Evolutionary conservation across 495 filamentous ascomycete species (phyloP).

Genomic region (Talaromyces adpressus): DNA sequence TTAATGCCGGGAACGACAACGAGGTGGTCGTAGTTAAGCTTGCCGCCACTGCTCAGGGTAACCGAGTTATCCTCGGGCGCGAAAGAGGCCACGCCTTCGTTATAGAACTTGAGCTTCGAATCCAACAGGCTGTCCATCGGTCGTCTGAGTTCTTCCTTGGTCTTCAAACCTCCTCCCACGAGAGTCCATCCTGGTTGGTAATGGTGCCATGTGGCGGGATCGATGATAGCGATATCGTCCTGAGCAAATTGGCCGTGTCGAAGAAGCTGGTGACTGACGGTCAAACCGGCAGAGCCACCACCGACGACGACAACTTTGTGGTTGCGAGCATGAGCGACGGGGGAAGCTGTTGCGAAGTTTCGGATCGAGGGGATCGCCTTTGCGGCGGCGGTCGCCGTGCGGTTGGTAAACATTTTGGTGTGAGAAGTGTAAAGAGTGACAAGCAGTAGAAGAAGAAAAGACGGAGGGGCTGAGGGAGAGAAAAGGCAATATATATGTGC

Average conservation of each 20-base stretch:
- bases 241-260: constrained; percentile 44
- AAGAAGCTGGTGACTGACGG: constrained; percentile 58
- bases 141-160: constrained; percentile 43
- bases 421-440: neutral
- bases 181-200: constrained; percentile 70
- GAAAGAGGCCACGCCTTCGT: constrained; percentile 43
- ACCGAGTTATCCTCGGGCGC: constrained; percentile 51
- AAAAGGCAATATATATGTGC: neutral
- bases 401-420: neutral
- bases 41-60: constrained; percentile 50
- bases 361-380: constrained; percentile 10
- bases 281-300: constrained; percentile 54
- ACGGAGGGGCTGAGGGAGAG: neutral
- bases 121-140: constrained; percentile 48
- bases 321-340: constrained; percentile 28
- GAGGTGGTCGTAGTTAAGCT: constrained; percentile 56
- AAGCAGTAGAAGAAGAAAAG: neutral
- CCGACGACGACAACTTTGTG: constrained; percentile 62
- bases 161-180: constrained; percentile 58
- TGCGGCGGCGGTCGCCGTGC: neutral
- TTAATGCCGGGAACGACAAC: constrained; percentile 57
- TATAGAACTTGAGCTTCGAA: constrained; percentile 56
- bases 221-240: constrained; percentile 60
- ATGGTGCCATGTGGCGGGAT: constrained; percentile 58
- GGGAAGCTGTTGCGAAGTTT: constrained; percentile 35